These are phyloP conservation scores for Acrasis kona DNA, from an alignment of 78 protist genomes.

Conservation along the genomic window DNA sequence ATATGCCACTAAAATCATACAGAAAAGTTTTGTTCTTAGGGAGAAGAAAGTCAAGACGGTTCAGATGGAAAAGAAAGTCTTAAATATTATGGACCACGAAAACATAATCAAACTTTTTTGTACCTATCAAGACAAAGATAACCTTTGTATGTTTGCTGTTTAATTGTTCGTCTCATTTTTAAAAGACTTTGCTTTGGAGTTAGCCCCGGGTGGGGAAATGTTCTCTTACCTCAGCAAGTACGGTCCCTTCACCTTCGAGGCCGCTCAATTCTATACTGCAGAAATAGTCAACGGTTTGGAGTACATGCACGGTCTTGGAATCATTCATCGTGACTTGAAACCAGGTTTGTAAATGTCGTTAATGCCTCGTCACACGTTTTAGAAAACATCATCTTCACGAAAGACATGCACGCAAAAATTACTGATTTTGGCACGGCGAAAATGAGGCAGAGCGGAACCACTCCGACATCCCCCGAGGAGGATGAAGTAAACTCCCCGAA, in stretches of 20 bases:
- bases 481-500: neutral
- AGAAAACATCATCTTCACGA: constrained; percentile 15
- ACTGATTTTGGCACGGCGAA: constrained; percentile 36
- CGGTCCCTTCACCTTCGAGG: neutral
- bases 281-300: neutral
- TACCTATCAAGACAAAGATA: constrained; percentile 48
- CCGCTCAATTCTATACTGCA: neutral
- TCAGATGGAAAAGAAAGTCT: constrained; percentile 50
- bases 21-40: constrained; percentile 35
- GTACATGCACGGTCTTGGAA: constrained; percentile 6
- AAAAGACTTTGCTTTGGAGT: constrained; percentile 18
- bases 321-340: constrained; percentile 22
- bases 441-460: neutral
- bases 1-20: constrained; percentile 58
- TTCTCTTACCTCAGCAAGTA: neutral
- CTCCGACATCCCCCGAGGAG: no score
- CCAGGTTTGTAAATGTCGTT: no score
- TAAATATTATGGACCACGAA: constrained; percentile 60
- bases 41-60: constrained; percentile 50
- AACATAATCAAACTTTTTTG: constrained; percentile 50
- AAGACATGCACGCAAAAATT: neutral
- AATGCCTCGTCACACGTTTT: no score
- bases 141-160: constrained; percentile 15
- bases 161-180: neutral
- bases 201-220: constrained; percentile 16